A percentile compares a stretch with the other conserved stretches of the same genome.
phyloP scores from a whole-genome alignment of 2,329 filamentous ascomycete genomes.

The Zelopaecilomyces penicillatus region DNA sequence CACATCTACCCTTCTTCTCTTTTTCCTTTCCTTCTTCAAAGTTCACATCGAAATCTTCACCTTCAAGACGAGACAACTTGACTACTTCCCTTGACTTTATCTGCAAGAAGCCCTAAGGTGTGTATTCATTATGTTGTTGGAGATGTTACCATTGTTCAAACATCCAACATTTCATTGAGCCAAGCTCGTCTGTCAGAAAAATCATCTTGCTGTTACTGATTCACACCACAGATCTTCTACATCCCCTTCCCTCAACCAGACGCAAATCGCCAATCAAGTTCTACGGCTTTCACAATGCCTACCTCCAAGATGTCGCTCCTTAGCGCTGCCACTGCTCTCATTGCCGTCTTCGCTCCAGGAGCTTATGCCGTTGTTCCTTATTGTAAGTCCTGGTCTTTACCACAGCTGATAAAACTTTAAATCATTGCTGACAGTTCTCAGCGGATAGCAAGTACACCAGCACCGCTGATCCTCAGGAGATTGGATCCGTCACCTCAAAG shows the following conservation, averaged over 20 bases:
- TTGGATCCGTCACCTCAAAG: slow-evolving; percentile 23
- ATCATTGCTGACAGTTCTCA: slow-evolving; percentile 9
- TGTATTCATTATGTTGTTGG: too few relatives aligned
- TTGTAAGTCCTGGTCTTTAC: background rate
- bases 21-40: background rate
- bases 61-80: background rate
- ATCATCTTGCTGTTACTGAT: background rate
- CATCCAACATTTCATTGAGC: background rate
- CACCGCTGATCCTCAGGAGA: slow-evolving; percentile 20
- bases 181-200: too few relatives aligned
- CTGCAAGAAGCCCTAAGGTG: slow-evolving; percentile 5
- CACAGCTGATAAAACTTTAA: background rate
- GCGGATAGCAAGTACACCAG: slow-evolving; percentile 21
- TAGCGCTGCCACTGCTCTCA: slow-evolving; percentile 14
- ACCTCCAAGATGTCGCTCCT: slow-evolving; percentile 20
- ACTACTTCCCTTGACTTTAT: background rate
- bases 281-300: slow-evolving; percentile 15
- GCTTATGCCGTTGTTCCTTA: slow-evolving; percentile 1
- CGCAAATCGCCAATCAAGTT: background rate
- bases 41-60: background rate
- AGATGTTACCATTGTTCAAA: background rate
- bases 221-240: background rate
- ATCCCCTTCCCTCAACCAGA: background rate
- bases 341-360: slow-evolving; percentile 13
- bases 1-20: slow-evolving; percentile 2